These are phyloP conservation scores for Lichtheimia hyalospora DNA, from an alignment of 371 early-diverging fungal species.

Conservation along the genomic window DNA sequence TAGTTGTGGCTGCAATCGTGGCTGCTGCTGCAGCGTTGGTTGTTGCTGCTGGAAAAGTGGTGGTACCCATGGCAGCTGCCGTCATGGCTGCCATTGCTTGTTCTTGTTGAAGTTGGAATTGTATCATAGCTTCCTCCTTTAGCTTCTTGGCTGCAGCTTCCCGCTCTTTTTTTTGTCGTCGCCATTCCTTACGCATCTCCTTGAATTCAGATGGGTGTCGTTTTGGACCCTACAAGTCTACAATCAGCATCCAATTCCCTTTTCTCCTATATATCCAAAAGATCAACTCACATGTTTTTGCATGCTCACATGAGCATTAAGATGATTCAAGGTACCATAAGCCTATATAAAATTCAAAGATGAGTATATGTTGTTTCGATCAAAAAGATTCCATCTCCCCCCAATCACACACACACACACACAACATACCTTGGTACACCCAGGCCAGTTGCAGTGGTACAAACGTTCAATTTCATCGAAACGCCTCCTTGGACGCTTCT, in stretches of 20 bases:
- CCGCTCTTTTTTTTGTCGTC: slow-evolving; percentile 50
- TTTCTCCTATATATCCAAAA: not conserved
- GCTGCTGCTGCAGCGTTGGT: slow-evolving; percentile 4
- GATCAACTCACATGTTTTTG: slow-evolving; percentile 64
- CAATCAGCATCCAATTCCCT: too few species aligned
- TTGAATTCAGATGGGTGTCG: slow-evolving; percentile 60
- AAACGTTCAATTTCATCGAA: slow-evolving; percentile 74
- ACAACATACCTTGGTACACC: slow-evolving; percentile 58
- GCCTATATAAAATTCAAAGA: slow-evolving; percentile 11
- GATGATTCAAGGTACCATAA: slow-evolving; percentile 74
- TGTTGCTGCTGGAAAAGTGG: not conserved
- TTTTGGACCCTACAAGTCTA: slow-evolving; percentile 17
- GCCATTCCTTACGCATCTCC: slow-evolving; percentile 60
- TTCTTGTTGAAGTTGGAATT: slow-evolving; percentile 12
- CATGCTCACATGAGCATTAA: slow-evolving; percentile 75
- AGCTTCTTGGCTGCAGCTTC: slow-evolving; percentile 35
- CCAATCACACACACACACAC: too few species aligned
- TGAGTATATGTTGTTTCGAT: too few species aligned
- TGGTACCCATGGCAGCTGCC: not conserved
- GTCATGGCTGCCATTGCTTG: not conserved
- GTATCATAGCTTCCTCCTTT: slow-evolving; percentile 38
- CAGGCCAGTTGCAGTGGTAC: slow-evolving; percentile 64
- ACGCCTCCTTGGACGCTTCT: slow-evolving; percentile 65
- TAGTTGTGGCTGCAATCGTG: slow-evolving; percentile 1
- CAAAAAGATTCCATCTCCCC: too few species aligned